Evolutionary conservation across 257 asterid genomes (phyloP).

Genomic region (Solanum chilense): DNA sequence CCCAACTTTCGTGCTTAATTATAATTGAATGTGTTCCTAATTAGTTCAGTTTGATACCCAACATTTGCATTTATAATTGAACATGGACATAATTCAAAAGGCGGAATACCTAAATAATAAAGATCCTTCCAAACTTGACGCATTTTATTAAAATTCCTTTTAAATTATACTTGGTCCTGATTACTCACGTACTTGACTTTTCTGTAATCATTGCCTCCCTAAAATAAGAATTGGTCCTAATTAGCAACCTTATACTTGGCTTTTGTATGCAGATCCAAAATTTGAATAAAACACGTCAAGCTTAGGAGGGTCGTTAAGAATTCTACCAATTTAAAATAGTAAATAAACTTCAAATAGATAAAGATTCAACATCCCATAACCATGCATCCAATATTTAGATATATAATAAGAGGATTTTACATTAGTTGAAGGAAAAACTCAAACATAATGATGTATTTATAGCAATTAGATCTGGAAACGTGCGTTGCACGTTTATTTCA

Average conservation of each 20-base stretch:
- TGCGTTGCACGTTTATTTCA: no score
- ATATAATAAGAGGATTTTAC: no score
- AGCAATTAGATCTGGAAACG: no score
- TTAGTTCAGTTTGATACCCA: background rate
- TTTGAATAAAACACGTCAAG: background rate
- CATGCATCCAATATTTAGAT: no score
- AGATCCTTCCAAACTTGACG: background rate
- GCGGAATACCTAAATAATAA: background rate
- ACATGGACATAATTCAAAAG: no score
- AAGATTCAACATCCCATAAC: no score
- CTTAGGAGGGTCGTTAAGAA: background rate
- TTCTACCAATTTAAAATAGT: no score
- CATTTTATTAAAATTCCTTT: background rate
- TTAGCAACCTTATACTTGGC: background rate
- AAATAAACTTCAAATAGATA: background rate
- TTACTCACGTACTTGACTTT: background rate
- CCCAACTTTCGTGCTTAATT: background rate
- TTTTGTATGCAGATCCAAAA: background rate
- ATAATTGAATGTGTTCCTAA: background rate
- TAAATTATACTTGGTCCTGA: background rate
- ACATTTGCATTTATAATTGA: background rate
- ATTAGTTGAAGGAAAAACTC: no score
- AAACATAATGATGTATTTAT: no score
- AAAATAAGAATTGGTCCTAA: background rate
- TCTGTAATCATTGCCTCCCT: background rate